Evolutionary conservation across 208 protist species (phyloP).

Genomic region (Acanthamoeba castellanii): DNA sequence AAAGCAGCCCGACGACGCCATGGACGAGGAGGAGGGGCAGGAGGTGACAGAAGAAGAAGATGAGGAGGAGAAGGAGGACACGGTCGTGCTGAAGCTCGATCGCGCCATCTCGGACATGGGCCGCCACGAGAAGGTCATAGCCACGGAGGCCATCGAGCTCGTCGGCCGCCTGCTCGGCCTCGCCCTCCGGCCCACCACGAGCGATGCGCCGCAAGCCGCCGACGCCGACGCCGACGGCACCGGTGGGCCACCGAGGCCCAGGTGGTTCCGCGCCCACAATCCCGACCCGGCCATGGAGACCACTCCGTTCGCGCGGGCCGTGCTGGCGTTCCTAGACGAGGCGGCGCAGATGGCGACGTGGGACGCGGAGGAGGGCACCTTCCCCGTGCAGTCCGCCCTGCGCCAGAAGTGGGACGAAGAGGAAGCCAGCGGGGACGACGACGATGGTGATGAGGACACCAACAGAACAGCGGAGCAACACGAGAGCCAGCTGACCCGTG

Average conservation of each 20-base stretch:
- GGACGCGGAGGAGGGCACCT: neutral
- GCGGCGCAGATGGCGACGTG: neutral
- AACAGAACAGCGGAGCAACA: too few relatives aligned
- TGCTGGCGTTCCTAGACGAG: neutral
- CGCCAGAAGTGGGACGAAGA: neutral
- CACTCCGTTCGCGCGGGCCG: neutral
- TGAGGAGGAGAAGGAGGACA: neutral
- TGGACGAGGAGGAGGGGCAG: neutral
- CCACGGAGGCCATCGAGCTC: neutral
- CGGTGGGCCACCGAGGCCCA: too few relatives aligned
- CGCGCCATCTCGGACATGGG: neutral
- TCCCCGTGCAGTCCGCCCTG: neutral
- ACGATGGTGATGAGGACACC: neutral
- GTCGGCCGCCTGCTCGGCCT: neutral
- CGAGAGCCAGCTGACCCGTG: too few relatives aligned
- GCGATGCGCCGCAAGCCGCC: too few relatives aligned
- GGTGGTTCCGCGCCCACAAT: neutral
- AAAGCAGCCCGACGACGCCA: neutral
- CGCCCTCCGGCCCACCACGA: neutral
- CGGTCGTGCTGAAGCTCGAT: neutral
- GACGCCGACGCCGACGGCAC: too few relatives aligned
- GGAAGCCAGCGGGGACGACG: neutral
- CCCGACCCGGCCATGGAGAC: neutral
- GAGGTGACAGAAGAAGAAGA: neutral
- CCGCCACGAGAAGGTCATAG: neutral